Evolutionary conservation across 352 stramenopile genomes (phyloP).

Genomic region (Phytophthora hibernalis): DNA sequence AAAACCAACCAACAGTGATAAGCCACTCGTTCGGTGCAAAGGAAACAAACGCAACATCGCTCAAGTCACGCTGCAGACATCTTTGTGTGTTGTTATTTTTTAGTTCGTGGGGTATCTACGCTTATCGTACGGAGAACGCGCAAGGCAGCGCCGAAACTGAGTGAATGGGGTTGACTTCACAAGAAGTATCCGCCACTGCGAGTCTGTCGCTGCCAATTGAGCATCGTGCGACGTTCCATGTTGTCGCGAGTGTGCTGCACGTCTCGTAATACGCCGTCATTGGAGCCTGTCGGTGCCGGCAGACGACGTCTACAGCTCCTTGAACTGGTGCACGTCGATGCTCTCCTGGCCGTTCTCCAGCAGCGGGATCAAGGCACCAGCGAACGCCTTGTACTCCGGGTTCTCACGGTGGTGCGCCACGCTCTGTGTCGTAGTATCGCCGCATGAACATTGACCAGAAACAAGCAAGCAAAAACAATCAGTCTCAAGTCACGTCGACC

Average conservation of each 20-base stretch:
- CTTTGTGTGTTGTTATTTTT: not conserved
- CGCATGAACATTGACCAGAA: not conserved
- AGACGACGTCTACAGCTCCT: slow-evolving; percentile 4
- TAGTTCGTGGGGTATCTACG: not conserved
- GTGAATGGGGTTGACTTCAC: not conserved
- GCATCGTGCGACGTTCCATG: not conserved
- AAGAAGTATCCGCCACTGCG: not conserved
- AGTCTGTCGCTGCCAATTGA: not conserved
- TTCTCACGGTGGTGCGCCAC: slow-evolving; percentile 18
- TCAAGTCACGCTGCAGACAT: no score
- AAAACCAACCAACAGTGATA: no score
- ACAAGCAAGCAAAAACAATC: not conserved
- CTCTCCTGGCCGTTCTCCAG: slow-evolving; percentile 17
- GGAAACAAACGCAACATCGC: no score
- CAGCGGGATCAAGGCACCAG: slow-evolving; percentile 5
- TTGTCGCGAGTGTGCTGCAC: not conserved
- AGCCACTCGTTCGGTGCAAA: no score
- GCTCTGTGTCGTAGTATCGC: not conserved
- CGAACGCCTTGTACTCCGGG: slow-evolving; percentile 9
- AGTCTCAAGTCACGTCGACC: not conserved
- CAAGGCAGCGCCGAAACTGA: not conserved
- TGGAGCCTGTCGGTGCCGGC: not conserved
- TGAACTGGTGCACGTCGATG: slow-evolving; percentile 21
- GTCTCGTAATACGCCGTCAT: not conserved
- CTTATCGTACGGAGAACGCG: not conserved